A percentile compares a stretch with the other conserved stretches of the same genome.
Conservation (phyloP, 208 protist genomes). For the Herpetomonas muscarum region DNA sequence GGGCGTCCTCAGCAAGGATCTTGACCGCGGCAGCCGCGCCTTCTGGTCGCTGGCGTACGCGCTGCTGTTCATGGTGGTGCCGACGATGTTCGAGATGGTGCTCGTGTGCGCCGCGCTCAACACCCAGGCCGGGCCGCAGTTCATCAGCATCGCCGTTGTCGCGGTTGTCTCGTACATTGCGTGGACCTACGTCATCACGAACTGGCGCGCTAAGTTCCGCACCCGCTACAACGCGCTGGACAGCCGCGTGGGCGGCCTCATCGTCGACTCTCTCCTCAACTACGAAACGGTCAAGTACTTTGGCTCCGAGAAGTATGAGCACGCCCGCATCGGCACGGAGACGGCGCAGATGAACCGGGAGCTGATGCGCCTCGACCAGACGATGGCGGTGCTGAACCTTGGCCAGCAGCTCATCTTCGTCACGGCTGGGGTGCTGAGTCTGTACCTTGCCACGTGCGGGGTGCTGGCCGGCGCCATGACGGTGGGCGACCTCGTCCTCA, state of each 20-base stretch:
- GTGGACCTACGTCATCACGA: slow-evolving; percentile 87
- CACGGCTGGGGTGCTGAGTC: slow-evolving; percentile 57
- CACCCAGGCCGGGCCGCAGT: slow-evolving; percentile 70
- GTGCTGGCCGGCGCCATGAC: slow-evolving; percentile 83
- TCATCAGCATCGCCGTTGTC: slow-evolving; percentile 79
- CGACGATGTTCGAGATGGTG: slow-evolving; percentile 90
- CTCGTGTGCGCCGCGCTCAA: slow-evolving; percentile 90
- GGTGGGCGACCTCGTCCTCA: slow-evolving; percentile 93
- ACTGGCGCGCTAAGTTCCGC: slow-evolving; percentile 88
- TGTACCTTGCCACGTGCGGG: slow-evolving; percentile 83
- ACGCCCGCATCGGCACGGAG: slow-evolving; percentile 58
- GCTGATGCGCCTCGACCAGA: slow-evolving; percentile 77
- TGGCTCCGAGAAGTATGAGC: slow-evolving; percentile 81
- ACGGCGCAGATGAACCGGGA: slow-evolving; percentile 78
- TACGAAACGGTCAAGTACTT: slow-evolving; percentile 97
- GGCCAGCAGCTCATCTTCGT: slow-evolving; percentile 94
- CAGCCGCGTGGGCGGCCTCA: slow-evolving; percentile 83
- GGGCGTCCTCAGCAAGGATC: slow-evolving; percentile 85
- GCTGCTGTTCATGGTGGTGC: slow-evolving; percentile 90
- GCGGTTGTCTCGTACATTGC: slow-evolving; percentile 81
- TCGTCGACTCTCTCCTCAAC: slow-evolving; percentile 93
- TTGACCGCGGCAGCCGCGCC: slow-evolving; percentile 90
- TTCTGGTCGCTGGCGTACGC: slow-evolving; percentile 87
- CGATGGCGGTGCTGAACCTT: slow-evolving; percentile 91
- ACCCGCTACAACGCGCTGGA: slow-evolving; percentile 88